Percentiles rank a stretch among this genome's conserved stretches.
Evolutionary conservation across 1,284 basidiomycete species (phyloP).

Genomic region (Blastosporella zonata): DNA sequence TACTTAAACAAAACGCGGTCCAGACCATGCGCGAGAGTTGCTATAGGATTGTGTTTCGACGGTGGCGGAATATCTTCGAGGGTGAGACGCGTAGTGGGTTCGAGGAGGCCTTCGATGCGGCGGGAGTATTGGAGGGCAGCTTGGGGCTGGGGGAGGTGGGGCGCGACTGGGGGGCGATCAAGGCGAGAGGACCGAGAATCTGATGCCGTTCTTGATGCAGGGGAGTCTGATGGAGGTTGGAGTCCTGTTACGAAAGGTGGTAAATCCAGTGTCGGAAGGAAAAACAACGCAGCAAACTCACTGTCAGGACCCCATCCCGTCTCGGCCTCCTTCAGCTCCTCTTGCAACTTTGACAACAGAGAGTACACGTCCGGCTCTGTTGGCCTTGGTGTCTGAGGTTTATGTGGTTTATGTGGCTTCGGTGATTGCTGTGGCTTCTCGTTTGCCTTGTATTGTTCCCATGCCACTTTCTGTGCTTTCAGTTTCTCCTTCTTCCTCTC

Average conservation of each 20-base stretch:
- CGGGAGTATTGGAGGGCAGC: conserved; percentile 21
- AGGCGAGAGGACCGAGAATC: background rate
- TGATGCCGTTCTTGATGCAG: background rate
- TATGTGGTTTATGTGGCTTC: background rate
- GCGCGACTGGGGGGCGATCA: background rate
- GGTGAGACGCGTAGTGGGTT: conserved; percentile 23
- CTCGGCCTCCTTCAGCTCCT: background rate
- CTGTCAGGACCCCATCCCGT: conserved; percentile 31
- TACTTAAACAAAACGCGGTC: conserved; percentile 87
- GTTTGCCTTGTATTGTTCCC: background rate
- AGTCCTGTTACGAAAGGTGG: conserved; percentile 5
- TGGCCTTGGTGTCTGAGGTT: background rate
- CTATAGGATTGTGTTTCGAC: conserved; percentile 55
- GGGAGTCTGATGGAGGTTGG: conserved; percentile 1
- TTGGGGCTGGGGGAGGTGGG: background rate
- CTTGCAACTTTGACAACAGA: background rate
- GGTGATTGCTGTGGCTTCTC: background rate
- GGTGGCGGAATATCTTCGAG: conserved; percentile 44
- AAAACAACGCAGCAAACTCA: conserved; percentile 17
- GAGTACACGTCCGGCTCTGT: background rate
- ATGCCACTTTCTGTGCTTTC: background rate
- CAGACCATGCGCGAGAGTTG: conserved; percentile 74
- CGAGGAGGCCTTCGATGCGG: conserved; percentile 43
- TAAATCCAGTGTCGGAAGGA: background rate
- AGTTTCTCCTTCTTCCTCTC: background rate